Evolutionary conservation across 768 basidiomycete species (phyloP).

Genomic region (Amanita fuliginea): DNA sequence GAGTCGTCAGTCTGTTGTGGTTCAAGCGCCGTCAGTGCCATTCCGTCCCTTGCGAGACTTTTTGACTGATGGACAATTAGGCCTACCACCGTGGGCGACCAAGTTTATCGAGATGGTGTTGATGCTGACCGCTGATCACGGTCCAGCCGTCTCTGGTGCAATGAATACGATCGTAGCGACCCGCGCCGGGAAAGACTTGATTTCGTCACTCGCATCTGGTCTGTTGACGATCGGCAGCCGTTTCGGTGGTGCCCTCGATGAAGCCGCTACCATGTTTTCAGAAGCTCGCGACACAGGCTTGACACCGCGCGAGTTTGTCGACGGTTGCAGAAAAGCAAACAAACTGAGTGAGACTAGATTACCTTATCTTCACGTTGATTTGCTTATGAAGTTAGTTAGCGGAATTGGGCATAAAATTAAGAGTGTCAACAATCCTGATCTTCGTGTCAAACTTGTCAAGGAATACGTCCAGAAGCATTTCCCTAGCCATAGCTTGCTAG

Average conservation of each 20-base stretch:
- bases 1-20: constrained; percentile 94
- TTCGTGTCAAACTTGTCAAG: constrained; percentile 89
- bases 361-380: background rate
- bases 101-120: constrained; percentile 99
- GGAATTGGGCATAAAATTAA: constrained; percentile 99
- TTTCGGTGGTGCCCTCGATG: constrained; percentile 97
- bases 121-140: constrained; percentile 98
- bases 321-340: constrained; percentile 85
- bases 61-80: constrained; percentile 11
- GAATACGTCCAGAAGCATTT: constrained; percentile 94
- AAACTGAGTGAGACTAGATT: constrained; percentile 59
- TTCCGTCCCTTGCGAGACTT: background rate
- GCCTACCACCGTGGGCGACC: constrained; percentile 82
- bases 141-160: constrained; percentile 93
- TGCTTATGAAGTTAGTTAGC: constrained; percentile 42
- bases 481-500: constrained; percentile 86
- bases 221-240: constrained; percentile 96
- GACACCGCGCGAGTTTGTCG: constrained; percentile 98
- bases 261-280: constrained; percentile 95
- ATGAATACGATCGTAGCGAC: constrained; percentile 99
- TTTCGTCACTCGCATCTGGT: constrained; percentile 93
- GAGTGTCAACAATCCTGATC: constrained; percentile 92
- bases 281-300: constrained; percentile 82
- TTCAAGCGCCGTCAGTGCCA: constrained; percentile 74
- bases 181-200: constrained; percentile 98